Base-by-base conservation (phyloP, 2,329 filamentous ascomycete species). In the Coniella vitis region DNA sequence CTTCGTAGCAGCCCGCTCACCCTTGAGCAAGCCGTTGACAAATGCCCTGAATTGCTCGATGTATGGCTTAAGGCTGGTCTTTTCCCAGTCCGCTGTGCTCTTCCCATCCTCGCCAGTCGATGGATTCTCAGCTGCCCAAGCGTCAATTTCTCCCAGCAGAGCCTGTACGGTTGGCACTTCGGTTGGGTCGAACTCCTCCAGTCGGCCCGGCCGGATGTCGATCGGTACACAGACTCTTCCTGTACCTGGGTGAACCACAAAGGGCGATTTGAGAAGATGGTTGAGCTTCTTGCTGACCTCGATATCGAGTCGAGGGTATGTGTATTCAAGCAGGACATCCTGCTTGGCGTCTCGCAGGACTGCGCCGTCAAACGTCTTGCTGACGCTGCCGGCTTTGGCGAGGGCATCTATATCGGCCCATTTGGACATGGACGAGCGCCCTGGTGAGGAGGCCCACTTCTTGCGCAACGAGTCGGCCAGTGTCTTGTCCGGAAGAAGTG, bases 261-360 rank as follows among this genome's bases (percentile, higher is more conserved):
- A 98, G 0, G 93, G 93, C 54, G 85, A 90, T 66, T 98, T 98
- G 58, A 98, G 83, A 76, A 98, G 81, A 76, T 98, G 93, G 71
- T 96, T 97, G 49, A 95, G 81, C 65, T 96, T 95, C 74, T 97
- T 97, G 63, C 87, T 93, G 63, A 98, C 93, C 67, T 95, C 90
- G 54, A 93, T 90, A 73, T 98, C 93, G 47, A 98, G 86, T 35
- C 93, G 85, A 3, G 93, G 93, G 67, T 98, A 98, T 7, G 93
- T 96, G 69, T 98, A 97, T 69, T 98, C 93, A 25, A 98, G 79
- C 3, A 97, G 84, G 54, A 98, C 87, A 63, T 97, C 93, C 65
- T 96, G 90, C 69, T 96, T 97, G 19, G 90, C 89, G 60, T 96
- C 88, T 8, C 86, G 77, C 12, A 98, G 76, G 2, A 84, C 81